Evolutionary conservation across 2,329 filamentous ascomycete species (phyloP).

Genomic region (Ophiobolus disseminans): DNA sequence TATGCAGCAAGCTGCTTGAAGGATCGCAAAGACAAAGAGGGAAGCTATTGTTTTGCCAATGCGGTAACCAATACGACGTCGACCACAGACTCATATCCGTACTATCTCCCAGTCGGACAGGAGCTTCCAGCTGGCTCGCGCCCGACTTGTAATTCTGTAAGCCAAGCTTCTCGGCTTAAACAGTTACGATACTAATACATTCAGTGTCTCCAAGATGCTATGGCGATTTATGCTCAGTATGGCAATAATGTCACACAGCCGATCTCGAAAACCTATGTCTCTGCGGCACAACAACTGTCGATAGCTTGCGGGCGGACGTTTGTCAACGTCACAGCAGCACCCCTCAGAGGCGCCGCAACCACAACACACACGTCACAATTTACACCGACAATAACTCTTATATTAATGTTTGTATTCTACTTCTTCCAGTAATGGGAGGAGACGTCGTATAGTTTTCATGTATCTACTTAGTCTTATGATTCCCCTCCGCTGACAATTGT

Average conservation of each 20-base stretch:
- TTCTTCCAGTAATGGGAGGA: conserved; percentile 37
- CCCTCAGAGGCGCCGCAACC: conserved; percentile 41
- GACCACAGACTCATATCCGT: conserved; percentile 78
- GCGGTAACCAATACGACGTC: conserved; percentile 79
- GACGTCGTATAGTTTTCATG: conserved; percentile 23
- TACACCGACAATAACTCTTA: conserved; percentile 39
- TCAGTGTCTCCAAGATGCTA: conserved; percentile 76
- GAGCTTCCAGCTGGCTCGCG: conserved; percentile 69
- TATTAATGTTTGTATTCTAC: conserved; percentile 45
- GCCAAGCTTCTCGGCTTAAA: neutral
- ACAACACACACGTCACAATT: conserved; percentile 29
- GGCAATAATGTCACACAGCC: conserved; percentile 70
- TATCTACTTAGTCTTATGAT: conserved; percentile 25
- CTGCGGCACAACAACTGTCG: conserved; percentile 77
- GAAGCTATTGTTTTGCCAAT: conserved; percentile 79
- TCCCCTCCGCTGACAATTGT: conserved; percentile 23
- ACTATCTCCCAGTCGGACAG: conserved; percentile 83
- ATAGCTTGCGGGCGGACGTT: conserved; percentile 65
- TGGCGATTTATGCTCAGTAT: conserved; percentile 78
- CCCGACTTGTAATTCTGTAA: conserved; percentile 71
- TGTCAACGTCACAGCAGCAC: conserved; percentile 58
- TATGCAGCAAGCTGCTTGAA: conserved; percentile 83
- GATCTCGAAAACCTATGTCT: conserved; percentile 72
- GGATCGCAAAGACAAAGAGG: conserved; percentile 66
- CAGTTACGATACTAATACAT: neutral